Evolutionary conservation across 139 green algal species (phyloP).

Genomic region (Zygnema circumcarinatum): DNA sequence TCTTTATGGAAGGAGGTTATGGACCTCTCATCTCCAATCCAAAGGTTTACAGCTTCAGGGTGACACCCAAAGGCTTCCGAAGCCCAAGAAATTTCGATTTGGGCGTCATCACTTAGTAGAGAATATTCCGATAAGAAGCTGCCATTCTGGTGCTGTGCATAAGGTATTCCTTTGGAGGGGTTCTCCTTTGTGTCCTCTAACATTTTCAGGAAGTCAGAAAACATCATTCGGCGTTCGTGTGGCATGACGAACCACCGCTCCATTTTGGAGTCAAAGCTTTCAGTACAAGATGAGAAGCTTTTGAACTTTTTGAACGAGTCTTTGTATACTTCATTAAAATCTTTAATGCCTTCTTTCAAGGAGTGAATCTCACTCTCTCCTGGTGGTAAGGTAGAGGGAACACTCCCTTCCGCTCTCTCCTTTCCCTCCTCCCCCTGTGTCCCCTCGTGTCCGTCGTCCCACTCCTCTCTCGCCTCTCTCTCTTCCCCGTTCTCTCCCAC

Average conservation of each 20-base stretch:
- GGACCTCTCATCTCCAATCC: conserved; percentile 79
- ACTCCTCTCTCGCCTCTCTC: neutral
- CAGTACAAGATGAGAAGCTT: neutral
- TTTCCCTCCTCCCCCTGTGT: neutral
- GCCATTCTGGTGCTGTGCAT: conserved; percentile 53
- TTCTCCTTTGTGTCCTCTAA: conserved; percentile 26
- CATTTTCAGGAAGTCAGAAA: conserved; percentile 31
- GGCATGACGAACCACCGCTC: conserved; percentile 32
- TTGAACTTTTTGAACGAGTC: neutral
- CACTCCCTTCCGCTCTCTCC: neutral
- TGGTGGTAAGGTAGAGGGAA: no score
- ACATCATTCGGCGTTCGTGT: conserved; percentile 14
- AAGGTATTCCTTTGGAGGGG: conserved; percentile 19
- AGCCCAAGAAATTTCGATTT: conserved; percentile 36
- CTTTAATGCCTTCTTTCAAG: no score
- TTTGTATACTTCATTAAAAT: neutral
- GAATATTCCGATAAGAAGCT: conserved; percentile 41
- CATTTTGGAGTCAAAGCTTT: neutral
- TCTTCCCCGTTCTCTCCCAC: neutral
- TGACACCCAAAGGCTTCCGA: conserved; percentile 15
- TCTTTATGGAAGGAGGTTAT: conserved; percentile 88
- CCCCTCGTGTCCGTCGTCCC: neutral
- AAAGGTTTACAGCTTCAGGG: conserved; percentile 78
- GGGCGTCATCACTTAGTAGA: conserved; percentile 27
- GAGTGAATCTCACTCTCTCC: no score